Conservation (phyloP, 176 grass and related monocot species). For the Oryza punctata region DNA sequence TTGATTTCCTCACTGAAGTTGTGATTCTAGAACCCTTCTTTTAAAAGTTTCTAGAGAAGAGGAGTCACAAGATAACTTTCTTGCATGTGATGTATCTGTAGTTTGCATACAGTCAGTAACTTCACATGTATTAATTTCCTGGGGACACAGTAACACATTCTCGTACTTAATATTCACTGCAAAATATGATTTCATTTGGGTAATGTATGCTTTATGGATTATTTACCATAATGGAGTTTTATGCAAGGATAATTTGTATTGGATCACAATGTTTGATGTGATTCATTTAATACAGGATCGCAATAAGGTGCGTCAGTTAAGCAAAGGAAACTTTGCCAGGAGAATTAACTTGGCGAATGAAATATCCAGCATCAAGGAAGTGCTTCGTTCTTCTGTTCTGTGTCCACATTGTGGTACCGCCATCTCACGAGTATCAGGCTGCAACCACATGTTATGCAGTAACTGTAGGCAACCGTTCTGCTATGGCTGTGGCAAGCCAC, state of each 20-base stretch:
- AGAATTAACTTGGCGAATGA: conserved; percentile 42
- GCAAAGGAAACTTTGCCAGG: conserved; percentile 1
- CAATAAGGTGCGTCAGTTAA: conserved; percentile 14
- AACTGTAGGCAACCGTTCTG: conserved; percentile 47
- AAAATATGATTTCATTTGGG: background rate
- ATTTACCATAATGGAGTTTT: background rate
- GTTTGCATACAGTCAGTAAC: background rate
- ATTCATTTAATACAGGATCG: conserved; percentile 29
- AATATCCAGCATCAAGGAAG: conserved; percentile 45
- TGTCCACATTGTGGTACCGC: conserved; percentile 50
- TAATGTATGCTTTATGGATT: background rate
- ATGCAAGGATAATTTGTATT: background rate
- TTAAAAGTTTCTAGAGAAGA: background rate
- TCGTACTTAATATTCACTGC: background rate
- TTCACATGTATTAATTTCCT: background rate
- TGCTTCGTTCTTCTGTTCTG: conserved; percentile 44
- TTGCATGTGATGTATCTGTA: background rate
- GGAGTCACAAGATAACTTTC: background rate
- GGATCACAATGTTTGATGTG: background rate
- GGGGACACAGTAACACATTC: background rate
- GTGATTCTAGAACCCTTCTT: too few species aligned
- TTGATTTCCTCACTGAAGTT: too few species aligned
- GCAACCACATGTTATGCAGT: conserved; percentile 54
- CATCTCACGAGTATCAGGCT: conserved; percentile 50
- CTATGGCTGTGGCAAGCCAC: conserved; percentile 56